Base-by-base conservation (phyloP, 2,329 filamentous ascomycete species). In the Talaromyces sp. region DNA sequence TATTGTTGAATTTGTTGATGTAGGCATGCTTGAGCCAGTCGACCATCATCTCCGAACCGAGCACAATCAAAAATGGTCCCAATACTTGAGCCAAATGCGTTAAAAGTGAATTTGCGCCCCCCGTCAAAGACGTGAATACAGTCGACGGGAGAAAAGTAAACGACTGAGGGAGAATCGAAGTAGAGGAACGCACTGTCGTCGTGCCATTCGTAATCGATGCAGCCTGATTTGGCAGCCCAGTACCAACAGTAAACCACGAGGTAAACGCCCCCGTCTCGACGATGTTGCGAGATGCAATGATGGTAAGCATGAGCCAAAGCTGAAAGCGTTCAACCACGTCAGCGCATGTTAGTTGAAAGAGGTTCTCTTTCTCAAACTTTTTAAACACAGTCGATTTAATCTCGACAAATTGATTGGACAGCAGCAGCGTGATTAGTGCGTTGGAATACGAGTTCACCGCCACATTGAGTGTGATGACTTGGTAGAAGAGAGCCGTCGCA, bases 371-470 rank as follows among this genome's bases (percentile, higher is more conserved):
- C 69, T 99, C 94, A 64, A 97, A 96, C 62, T 93, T 94, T 79
- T 99, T 97, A 81, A 99, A 99, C 0, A 99, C 95, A 0, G 92
- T 95, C 62, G 91, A 91, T 72, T 99, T 99, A 80, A 99, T 96
- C 77, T 99, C 94, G 50, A 99, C 94, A 69, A 99, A 99, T 71
- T 99, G 95, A 70, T 97, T 99, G 7, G 92, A 97, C 72, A 99
- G 85, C 1, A 99, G 81, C 0, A 99, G 83, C 0, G 94, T 97
- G 35, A 99, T 81, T 4, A 99, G 80, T 0, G 94, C 93, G 70
- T 99, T 99, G 0, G 92, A 97, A 75, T 99, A 99, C 0, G 93
- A 97, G 75, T 99, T 99, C 67, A 99, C 93, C 0, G 94, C 94
- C 3, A 99, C 95, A 65, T 99, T 99, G 58, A 99, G 83, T 0